Conservation (phyloP, 352 stramenopile genomes). For the Phytophthora tubulina region DNA sequence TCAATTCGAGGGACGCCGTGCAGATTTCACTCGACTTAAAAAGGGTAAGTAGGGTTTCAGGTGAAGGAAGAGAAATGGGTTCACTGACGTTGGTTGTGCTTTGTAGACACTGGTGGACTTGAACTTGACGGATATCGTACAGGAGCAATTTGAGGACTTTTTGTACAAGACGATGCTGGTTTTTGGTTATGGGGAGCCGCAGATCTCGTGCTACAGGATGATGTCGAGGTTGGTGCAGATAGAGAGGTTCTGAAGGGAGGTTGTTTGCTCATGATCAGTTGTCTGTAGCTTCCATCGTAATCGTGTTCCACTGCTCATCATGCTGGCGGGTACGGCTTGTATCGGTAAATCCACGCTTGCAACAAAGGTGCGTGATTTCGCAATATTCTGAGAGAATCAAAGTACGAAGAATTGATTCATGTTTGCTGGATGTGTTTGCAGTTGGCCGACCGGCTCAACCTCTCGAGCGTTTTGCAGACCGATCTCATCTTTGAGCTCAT, state of each 20-base stretch:
- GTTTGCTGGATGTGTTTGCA: constrained; percentile 42
- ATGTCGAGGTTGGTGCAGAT: constrained; percentile 67
- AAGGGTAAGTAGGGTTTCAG: constrained; percentile 50
- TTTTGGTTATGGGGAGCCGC: constrained; percentile 86
- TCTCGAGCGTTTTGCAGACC: constrained; percentile 88
- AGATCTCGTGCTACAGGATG: constrained; percentile 90
- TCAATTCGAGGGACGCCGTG: constrained; percentile 86
- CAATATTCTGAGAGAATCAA: neutral
- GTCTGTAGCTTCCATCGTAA: constrained; percentile 80
- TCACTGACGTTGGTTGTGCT: constrained; percentile 7
- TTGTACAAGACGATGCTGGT: constrained; percentile 92
- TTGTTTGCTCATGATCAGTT: neutral
- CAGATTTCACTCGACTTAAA: constrained; percentile 92
- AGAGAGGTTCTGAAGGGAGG: neutral
- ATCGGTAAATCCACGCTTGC: constrained; percentile 89
- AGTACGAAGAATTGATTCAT: neutral
- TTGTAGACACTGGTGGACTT: constrained; percentile 86
- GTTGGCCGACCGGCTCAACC: constrained; percentile 86
- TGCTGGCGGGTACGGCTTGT: constrained; percentile 83
- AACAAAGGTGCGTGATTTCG: constrained; percentile 69
- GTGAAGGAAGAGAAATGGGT: neutral
- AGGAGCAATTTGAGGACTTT: constrained; percentile 93
- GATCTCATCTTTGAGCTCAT: constrained; percentile 92
- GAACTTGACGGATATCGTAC: constrained; percentile 85
- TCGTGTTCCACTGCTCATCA: constrained; percentile 85